These are phyloP conservation scores for Ceratocystis albifundus DNA, from an alignment of 2,329 filamentous ascomycete genomes.

Conservation along the genomic window DNA sequence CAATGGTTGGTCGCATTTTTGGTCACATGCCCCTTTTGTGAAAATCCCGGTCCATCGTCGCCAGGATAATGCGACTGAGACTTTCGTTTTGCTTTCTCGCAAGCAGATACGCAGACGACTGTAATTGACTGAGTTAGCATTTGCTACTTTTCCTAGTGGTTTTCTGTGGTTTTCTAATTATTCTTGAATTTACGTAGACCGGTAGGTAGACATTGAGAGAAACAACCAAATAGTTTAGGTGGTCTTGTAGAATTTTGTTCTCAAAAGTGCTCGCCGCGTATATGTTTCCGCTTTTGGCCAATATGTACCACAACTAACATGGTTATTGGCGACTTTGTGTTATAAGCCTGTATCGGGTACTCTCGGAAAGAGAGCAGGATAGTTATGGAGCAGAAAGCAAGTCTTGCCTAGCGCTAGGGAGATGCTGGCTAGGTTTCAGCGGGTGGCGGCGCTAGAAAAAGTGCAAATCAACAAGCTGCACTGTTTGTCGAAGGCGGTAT, in stretches of 20 bases:
- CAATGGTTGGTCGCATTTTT: not conserved
- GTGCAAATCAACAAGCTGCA: not conserved
- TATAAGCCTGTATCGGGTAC: conserved; percentile 4
- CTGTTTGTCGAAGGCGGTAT: not conserved
- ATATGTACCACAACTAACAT: not conserved
- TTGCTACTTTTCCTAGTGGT: too few relatives aligned
- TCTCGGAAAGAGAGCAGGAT: not conserved
- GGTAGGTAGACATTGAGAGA: too few relatives aligned
- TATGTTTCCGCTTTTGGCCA: not conserved
- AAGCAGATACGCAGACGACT: too few relatives aligned
- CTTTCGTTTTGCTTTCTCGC: not conserved
- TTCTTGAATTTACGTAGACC: too few relatives aligned
- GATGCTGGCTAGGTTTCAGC: not conserved
- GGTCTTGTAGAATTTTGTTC: not conserved
- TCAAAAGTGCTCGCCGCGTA: not conserved
- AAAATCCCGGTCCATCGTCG: not conserved
- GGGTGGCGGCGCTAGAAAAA: not conserved
- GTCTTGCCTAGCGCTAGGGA: not conserved
- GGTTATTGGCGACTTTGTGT: not conserved
- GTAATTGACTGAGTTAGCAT: too few relatives aligned
- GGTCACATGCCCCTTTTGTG: not conserved
- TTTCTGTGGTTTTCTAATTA: too few relatives aligned
- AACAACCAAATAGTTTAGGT: not conserved
- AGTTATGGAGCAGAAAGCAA: not conserved
- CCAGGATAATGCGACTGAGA: not conserved